Evolutionary conservation across 805 yeast species (phyloP), one percentile per base, ranked within the genome.

Genomic region (Schwanniomyces vanrijiae): DNA sequence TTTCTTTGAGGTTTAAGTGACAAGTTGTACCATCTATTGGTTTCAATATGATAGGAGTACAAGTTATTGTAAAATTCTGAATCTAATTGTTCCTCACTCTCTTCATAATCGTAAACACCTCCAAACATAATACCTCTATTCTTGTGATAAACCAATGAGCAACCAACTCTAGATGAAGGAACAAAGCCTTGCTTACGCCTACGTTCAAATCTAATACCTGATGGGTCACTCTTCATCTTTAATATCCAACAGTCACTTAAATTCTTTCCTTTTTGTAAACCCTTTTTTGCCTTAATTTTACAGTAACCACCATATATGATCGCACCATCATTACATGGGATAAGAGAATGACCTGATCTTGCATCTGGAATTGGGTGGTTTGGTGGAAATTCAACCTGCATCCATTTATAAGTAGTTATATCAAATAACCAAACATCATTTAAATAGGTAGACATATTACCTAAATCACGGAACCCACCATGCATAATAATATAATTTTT

Each of bases 381-480:
- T 4, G 83, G 81, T 2, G 97, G 96, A 57, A 90, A 88, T 59
- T 85, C 94, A 4, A 90, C 81, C 64, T 91, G 94, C 48, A 76
- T 79, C 99, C 99, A 92, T 65, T 90, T 91, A 64, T 90, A 88
- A 11, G 83, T 84, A 16, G 91, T 83, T 42, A 91, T 79, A 65
- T 92, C 98, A 69, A 92, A 92, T 4, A 90, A 78, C 99, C 99
- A 92, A 47, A 89, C 65, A 63, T 92, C 99, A 55, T 80, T 77
- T 49, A 90, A 68, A 62, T 92, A 92, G 0, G 96, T 82, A 0
- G 98, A 87, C 37, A 86, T 83, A 10, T 84, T 65, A 11, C 96
- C 95, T 55, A 91, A 73, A 64, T 92, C 99, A 59, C 96, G 76
- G 68, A 94, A 92, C 1, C 99, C 99, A 44, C 99, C 99, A 57